Evolutionary conservation across 257 asterid species (phyloP), one percentile per base, ranked within the genome.

Genomic region (Jacaranda mimosifolia): DNA sequence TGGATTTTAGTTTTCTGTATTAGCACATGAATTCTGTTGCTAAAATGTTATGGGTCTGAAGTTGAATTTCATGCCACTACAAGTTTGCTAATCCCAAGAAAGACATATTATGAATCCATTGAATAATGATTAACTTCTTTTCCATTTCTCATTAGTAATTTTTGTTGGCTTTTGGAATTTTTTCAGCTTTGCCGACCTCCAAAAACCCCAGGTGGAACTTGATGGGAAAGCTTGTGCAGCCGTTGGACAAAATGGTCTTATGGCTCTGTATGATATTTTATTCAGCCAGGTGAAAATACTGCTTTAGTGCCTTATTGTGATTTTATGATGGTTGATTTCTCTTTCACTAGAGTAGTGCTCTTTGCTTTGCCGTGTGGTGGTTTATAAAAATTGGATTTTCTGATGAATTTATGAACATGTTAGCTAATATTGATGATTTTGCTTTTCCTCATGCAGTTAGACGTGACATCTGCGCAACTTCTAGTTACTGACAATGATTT

Each of bases 151-250:
- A 26, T 26, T 26, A 26, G 32, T 26, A 26, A 26, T 26, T 26
- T 26, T 26, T 26, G 38, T 74, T 36, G 18, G 26, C 59, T 42
- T 38, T 19, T 39, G 43, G 42, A 40, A 0, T 79, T 70, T 76
- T 63, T 67, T 79, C 94, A 95, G 98, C 84, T 95, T 95, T 75
- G 97, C 98, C 4, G 99, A 93, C 84, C 98, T 95, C 77, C 99
- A 95, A 87, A 96, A 93, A 87, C 99, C 97, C 17, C 98, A 96
- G 82, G 74, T 77, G 80, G 99, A 96, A 73, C 96, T 96, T 78
- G 98, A 91, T 59, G 99, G 99, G 79, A 96, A 96, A 86, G 98
- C 97, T 72, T 96, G 99, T 82, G 98, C 99, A 3, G 99, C 97
- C 59, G 98, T 96, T 62, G 99, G 99, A 63, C 99, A 96, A 85